Conservation (phyloP, 495 filamentous ascomycete species). For the Penicillium macrosclerotiorum region DNA sequence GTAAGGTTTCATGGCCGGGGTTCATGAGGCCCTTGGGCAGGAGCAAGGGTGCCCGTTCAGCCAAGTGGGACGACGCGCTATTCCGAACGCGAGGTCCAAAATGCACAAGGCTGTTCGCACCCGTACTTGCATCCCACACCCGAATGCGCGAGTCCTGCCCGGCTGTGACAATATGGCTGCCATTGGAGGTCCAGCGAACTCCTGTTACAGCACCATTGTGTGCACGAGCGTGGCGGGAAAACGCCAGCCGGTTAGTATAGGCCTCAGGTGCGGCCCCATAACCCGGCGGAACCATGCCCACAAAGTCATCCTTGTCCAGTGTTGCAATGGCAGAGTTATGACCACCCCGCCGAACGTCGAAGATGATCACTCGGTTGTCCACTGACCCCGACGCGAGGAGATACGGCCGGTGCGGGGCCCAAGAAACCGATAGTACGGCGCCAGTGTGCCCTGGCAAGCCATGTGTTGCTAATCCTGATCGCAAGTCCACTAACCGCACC, state of each 20-base stretch:
- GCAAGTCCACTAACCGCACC: conserved; percentile 78
- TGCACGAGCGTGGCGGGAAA: conserved; percentile 54
- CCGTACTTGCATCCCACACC: conserved; percentile 77
- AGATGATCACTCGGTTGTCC: conserved; percentile 77
- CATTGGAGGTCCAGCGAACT: conserved; percentile 77
- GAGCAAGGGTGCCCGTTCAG: conserved; percentile 59
- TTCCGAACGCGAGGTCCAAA: conserved; percentile 81
- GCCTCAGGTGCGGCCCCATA: conserved; percentile 18
- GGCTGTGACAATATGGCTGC: conserved; percentile 67
- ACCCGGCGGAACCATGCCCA: conserved; percentile 48
- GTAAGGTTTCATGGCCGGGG: conserved; percentile 59
- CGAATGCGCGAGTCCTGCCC: conserved; percentile 80
- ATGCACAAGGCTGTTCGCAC: conserved; percentile 78
- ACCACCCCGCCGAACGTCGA: conserved; percentile 77
- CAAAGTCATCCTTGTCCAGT: conserved; percentile 78
- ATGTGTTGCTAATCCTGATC: conserved; percentile 73
- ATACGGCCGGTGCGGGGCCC: conserved; percentile 76
- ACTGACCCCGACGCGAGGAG: conserved; percentile 73
- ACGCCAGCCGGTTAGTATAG: conserved; percentile 42
- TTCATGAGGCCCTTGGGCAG: conserved; percentile 51
- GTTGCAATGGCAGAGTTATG: conserved; percentile 60
- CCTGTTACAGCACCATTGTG: conserved; percentile 80
- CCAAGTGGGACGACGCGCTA: conserved; percentile 50
- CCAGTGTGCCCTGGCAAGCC: conserved; percentile 71
- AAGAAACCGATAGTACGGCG: conserved; percentile 68